Conservation (phyloP, 352 stramenopile genomes). For the Pilasporangium apinafurcum region DNA sequence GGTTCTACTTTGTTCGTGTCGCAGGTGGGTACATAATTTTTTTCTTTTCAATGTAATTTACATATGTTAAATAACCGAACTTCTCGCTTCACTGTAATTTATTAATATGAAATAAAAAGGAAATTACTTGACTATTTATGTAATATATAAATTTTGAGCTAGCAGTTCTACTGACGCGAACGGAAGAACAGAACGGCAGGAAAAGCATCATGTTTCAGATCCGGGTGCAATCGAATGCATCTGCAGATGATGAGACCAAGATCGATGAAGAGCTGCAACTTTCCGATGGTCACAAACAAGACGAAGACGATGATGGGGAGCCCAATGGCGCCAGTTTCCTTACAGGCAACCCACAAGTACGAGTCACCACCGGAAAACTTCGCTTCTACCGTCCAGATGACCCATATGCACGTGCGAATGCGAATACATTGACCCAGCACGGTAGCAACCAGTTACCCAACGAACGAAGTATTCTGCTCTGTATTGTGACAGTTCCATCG, state of each 20-base stretch:
- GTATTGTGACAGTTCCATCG: slow-evolving; percentile 73
- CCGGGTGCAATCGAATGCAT: slow-evolving; percentile 42
- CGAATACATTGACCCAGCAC: slow-evolving; percentile 1
- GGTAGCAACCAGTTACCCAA: slow-evolving; percentile 33
- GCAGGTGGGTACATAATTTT: no score
- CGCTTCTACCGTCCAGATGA: slow-evolving; percentile 78
- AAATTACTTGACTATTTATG: no score
- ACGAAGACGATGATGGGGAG: slow-evolving; percentile 11
- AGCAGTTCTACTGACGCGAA: no score
- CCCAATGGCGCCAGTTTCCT: slow-evolving; percentile 46
- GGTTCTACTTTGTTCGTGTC: no score
- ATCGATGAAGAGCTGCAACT: slow-evolving; percentile 16
- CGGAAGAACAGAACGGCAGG: neutral
- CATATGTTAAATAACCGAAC: no score
- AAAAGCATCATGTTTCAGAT: slow-evolving; percentile 72
- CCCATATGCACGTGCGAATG: slow-evolving; percentile 21
- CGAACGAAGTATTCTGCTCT: slow-evolving; percentile 74
- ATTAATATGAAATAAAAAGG: no score
- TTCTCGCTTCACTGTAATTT: no score
- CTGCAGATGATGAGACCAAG: slow-evolving; percentile 22
- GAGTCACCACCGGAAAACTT: slow-evolving; percentile 67
- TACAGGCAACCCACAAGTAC: slow-evolving; percentile 74
- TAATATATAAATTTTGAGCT: no score
- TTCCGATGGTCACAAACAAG: neutral
- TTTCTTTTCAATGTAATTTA: no score